Conservation (phyloP, 2,329 filamentous ascomycete genomes). For the Tolypocladium ophioglossoides region DNA sequence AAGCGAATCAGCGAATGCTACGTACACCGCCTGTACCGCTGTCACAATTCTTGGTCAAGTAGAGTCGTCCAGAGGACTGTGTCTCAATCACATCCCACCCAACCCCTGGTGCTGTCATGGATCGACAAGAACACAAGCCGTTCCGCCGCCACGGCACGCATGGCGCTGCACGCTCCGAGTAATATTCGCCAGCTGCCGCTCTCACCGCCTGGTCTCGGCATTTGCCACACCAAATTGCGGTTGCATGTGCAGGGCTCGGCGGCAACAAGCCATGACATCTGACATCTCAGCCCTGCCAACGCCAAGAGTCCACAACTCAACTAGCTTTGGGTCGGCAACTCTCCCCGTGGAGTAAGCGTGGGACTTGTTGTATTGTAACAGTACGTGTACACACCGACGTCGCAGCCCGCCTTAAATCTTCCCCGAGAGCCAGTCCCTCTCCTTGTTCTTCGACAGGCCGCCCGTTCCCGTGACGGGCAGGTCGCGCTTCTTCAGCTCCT, state of each 20-base stretch:
- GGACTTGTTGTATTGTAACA: background rate
- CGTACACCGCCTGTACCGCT: too few relatives aligned
- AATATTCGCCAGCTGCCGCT: background rate
- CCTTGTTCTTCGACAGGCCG: conserved; percentile 27
- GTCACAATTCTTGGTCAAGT: too few relatives aligned
- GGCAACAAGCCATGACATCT: background rate
- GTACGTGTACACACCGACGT: background rate
- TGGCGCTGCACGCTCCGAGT: too few relatives aligned
- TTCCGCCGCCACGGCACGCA: too few relatives aligned
- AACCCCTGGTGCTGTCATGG: too few relatives aligned
- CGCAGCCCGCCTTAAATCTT: conserved; percentile 15
- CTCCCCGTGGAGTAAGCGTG: background rate
- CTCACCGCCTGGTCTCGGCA: background rate
- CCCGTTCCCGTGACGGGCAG: conserved; percentile 45
- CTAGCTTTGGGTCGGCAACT: background rate
- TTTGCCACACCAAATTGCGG: background rate
- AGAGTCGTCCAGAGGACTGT: too few relatives aligned
- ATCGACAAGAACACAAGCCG: too few relatives aligned
- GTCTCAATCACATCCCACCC: too few relatives aligned
- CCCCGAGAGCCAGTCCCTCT: conserved; percentile 31
- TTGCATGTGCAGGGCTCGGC: background rate
- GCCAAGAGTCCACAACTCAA: background rate
- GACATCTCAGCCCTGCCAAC: background rate
- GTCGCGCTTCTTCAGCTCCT: conserved; percentile 53
- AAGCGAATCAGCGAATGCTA: too few relatives aligned